phyloP scores from a whole-genome alignment of 805 yeast genomes.

The Saturnispora bothae region DNA sequence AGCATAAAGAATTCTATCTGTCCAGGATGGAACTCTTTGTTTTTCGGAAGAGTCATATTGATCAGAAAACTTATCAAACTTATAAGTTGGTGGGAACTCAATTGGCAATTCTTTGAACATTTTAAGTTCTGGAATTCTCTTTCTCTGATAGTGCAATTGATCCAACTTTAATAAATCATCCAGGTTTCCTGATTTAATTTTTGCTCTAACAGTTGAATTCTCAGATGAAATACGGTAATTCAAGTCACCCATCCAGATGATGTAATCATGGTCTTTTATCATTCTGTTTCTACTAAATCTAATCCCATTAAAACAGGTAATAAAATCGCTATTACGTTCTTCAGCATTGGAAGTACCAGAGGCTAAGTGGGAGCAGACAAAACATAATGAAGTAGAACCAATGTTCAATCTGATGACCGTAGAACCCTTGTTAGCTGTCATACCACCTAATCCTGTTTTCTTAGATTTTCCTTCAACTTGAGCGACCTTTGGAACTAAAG shows the following conservation, averaged over 20 bases:
- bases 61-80: conserved; percentile 76
- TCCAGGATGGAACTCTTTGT: conserved; percentile 92
- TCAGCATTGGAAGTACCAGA: conserved; percentile 78
- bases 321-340: conserved; percentile 81
- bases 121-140: conserved; percentile 58
- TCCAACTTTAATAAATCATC: conserved; percentile 54
- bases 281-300: conserved; percentile 66
- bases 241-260: conserved; percentile 92
- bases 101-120: conserved; percentile 70
- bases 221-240: conserved; percentile 69
- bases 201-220: conserved; percentile 61
- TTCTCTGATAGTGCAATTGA: conserved; percentile 71
- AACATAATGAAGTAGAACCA: conserved; percentile 71
- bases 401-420: conserved; percentile 83
- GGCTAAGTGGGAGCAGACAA: conserved; percentile 86
- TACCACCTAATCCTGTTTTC: conserved; percentile 94
- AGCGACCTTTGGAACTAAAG: conserved; percentile 41
- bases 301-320: conserved; percentile 63
- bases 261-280: conserved; percentile 75
- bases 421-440: conserved; percentile 95
- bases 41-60: conserved; percentile 84
- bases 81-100: conserved; percentile 81
- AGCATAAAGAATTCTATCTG: conserved; percentile 71
- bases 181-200: conserved; percentile 36
- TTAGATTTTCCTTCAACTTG: conserved; percentile 91